Evolutionary conservation across 306 rosid species (phyloP).

Genomic region (Rosa persica): DNA sequence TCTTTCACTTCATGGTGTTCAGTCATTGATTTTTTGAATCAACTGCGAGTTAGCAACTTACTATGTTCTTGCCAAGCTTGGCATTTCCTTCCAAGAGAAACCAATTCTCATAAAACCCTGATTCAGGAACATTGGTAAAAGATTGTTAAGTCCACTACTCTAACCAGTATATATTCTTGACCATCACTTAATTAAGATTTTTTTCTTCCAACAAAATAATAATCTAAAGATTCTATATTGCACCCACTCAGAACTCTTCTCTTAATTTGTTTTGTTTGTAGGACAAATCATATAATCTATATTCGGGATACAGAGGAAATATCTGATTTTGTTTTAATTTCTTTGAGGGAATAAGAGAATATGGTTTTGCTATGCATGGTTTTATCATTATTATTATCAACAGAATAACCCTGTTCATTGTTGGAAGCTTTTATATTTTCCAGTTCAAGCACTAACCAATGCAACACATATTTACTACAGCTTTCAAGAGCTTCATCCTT

Average conservation of each 20-base stretch:
- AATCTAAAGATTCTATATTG: neutral
- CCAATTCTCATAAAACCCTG: neutral
- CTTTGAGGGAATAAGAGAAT: no score
- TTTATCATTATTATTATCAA: neutral
- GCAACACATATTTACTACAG: neutral
- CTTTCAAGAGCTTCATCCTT: slow-evolving; percentile 11
- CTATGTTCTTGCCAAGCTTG: neutral
- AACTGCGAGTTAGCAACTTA: neutral
- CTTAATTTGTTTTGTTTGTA: neutral
- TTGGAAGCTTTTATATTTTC: neutral
- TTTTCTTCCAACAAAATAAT: no score
- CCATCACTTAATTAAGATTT: neutral
- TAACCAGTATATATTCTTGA: neutral
- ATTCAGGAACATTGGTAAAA: neutral
- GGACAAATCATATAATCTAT: neutral
- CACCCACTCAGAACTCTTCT: neutral
- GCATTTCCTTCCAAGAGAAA: neutral
- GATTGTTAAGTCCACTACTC: neutral
- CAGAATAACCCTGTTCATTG: neutral
- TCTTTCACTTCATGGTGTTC: neutral
- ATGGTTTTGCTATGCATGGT: no score
- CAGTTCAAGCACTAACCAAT: neutral
- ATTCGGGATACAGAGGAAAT: neutral
- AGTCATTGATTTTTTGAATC: neutral
- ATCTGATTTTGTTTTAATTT: neutral